Evolutionary conservation across 768 basidiomycete genomes (phyloP).

Genomic region (Tephrocybe sp.): DNA sequence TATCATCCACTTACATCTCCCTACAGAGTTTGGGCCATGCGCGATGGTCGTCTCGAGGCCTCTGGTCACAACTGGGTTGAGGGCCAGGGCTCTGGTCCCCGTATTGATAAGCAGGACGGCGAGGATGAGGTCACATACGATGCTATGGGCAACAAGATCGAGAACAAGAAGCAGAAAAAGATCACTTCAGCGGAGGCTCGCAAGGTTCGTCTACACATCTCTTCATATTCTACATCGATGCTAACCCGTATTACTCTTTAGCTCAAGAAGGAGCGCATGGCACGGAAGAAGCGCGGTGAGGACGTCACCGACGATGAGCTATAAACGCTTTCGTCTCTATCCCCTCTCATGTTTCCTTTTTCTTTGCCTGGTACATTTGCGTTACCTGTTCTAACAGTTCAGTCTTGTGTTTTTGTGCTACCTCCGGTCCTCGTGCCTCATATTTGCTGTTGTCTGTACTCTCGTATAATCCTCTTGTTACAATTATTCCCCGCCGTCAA

Average conservation of each 20-base stretch:
- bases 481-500: slow-evolving; percentile 6
- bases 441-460: slow-evolving; percentile 17
- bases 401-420: slow-evolving; percentile 15
- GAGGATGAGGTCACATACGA: slow-evolving; percentile 92
- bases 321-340: slow-evolving; percentile 27
- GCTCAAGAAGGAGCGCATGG: slow-evolving; percentile 95
- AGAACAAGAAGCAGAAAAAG: slow-evolving; percentile 85
- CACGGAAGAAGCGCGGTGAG: slow-evolving; percentile 84
- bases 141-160: slow-evolving; percentile 98
- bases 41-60: slow-evolving; percentile 92
- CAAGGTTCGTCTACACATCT: slow-evolving; percentile 49
- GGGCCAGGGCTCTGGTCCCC: slow-evolving; percentile 92
- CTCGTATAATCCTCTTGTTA: slow-evolving; percentile 16
- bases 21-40: slow-evolving; percentile 93
- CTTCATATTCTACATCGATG: neutral
- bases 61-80: slow-evolving; percentile 99
- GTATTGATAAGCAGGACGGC: slow-evolving; percentile 92
- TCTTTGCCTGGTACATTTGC: slow-evolving; percentile 2
- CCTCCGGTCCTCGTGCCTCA: slow-evolving; percentile 2
- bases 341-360: slow-evolving; percentile 1
- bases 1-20: too few species aligned
- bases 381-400: slow-evolving; percentile 7
- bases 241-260: slow-evolving; percentile 10
- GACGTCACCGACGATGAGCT: slow-evolving; percentile 71
- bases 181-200: slow-evolving; percentile 78